These are phyloP conservation scores for Diospyros kaki DNA, from an alignment of 148 eudicot species.

Conservation along the genomic window DNA sequence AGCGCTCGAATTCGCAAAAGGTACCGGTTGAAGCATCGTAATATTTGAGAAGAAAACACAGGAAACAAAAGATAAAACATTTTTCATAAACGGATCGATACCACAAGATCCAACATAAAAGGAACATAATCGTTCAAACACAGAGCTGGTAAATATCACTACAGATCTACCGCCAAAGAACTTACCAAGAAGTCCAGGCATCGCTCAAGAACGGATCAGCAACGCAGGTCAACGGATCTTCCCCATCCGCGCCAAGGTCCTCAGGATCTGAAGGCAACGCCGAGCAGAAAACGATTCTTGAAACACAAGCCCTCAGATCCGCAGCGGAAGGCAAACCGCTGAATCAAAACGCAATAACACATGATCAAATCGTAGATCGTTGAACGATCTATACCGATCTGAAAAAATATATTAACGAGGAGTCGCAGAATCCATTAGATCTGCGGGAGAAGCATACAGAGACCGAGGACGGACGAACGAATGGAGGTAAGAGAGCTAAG, in stretches of 20 bases:
- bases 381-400: slow-evolving; percentile 18
- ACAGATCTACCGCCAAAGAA: too few relatives aligned
- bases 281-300: background rate
- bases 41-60: too few relatives aligned
- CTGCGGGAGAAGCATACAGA: background rate
- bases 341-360: background rate
- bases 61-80: too few relatives aligned
- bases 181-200: background rate
- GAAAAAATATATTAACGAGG: background rate
- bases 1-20: too few relatives aligned
- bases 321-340: background rate
- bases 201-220: background rate
- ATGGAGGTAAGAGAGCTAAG: too few relatives aligned
- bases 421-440: background rate
- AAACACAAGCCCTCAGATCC: background rate
- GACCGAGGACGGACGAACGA: background rate
- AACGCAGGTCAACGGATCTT: background rate
- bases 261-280: background rate
- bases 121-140: too few relatives aligned
- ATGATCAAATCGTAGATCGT: slow-evolving; percentile 23
- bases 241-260: background rate
- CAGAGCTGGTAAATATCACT: background rate
- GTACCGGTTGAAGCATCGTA: too few relatives aligned
- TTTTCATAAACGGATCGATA: too few relatives aligned
- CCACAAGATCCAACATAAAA: too few relatives aligned